Conservation (phyloP, 1,284 basidiomycete genomes). For the Veloboletus limbatus region DNA sequence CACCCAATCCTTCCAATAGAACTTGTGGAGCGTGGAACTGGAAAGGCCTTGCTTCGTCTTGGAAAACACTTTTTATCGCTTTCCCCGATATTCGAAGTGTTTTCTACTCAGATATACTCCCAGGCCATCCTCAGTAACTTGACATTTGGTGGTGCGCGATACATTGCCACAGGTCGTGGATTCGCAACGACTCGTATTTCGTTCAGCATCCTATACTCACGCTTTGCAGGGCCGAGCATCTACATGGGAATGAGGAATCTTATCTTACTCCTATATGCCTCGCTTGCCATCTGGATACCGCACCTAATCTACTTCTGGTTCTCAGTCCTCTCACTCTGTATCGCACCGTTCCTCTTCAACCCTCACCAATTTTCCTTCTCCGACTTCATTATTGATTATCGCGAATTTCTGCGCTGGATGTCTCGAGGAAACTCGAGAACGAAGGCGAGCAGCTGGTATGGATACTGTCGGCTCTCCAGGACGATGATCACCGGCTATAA, state of each 20-base stretch:
- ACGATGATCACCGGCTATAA: conserved; percentile 98
- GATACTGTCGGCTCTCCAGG: conserved; percentile 91
- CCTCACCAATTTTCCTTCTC: conserved; percentile 95
- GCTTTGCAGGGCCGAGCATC: conserved; percentile 97
- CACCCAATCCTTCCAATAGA: conserved; percentile 46
- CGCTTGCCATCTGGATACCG: conserved; percentile 88
- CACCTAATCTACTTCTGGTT: conserved; percentile 98
- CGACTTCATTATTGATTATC: conserved; percentile 97
- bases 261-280: conserved; percentile 83
- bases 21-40: conserved; percentile 90
- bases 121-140: conserved; percentile 94
- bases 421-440: conserved; percentile 93
- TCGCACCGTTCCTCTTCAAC: conserved; percentile 96
- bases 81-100: conserved; percentile 95
- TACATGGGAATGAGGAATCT: conserved; percentile 96
- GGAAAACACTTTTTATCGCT: conserved; percentile 93
- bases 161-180: conserved; percentile 95
- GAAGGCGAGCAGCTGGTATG: conserved; percentile 97
- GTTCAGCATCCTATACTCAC: conserved; percentile 93
- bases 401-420: conserved; percentile 98
- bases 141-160: conserved; percentile 93
- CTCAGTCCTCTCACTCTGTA: conserved; percentile 85
- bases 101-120: conserved; percentile 96
- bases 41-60: conserved; percentile 89
- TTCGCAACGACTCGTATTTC: conserved; percentile 94